Base-by-base conservation (phyloP, 2,329 filamentous ascomycete species). In the Botryotinia globosa region DNA sequence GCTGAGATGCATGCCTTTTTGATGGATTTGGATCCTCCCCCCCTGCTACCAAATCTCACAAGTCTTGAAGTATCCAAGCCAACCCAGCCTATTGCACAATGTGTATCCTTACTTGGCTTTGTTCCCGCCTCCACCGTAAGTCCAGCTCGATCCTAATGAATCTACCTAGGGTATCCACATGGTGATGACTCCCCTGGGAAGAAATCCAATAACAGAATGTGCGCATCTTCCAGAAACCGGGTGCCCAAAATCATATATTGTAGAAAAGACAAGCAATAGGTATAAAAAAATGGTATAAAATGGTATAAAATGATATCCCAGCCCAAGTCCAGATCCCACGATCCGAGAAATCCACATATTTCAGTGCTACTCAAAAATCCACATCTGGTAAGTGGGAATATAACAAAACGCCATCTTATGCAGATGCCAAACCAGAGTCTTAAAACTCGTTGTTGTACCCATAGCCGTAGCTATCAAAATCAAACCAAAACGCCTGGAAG, bases 401-500 rank as follows among this genome's bases (percentile, higher is more conserved):
- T 45, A 65, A 44, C 58, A 66, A 61, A 72, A 72, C 70, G 70
- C 70, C 70, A 67, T 61, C 70, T 72, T 54, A 69, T 72, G 70
- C 70, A 54, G 64, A 72, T 68, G 61, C 61, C 29, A 71, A 72
- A 45, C 51, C 56, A 68, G 63, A 68, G 70, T 72, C 62, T 72
- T 25, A 34, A 68, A 67, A 59, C 63, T 69, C 63, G 39, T 58
- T 59, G 22, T 44, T 66, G 51, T 68, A 39, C 25, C 70, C 54
- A 61, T 66, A 61, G 62, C 70, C 63, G 51, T 72, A 54, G 63
- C 70, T 34, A 68, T 62, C 14, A 62, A 62, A 62, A 39, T 72
- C 42, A 54, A 58, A 72, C 37, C 51, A 22, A 18, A 72, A 69
- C 70, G 70, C 70, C 70, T 51, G 45, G 42, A 68, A 67, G 54